These are phyloP conservation scores for Brassica rapa DNA, from an alignment of 345 rosid genomes.

Conservation along the genomic window DNA sequence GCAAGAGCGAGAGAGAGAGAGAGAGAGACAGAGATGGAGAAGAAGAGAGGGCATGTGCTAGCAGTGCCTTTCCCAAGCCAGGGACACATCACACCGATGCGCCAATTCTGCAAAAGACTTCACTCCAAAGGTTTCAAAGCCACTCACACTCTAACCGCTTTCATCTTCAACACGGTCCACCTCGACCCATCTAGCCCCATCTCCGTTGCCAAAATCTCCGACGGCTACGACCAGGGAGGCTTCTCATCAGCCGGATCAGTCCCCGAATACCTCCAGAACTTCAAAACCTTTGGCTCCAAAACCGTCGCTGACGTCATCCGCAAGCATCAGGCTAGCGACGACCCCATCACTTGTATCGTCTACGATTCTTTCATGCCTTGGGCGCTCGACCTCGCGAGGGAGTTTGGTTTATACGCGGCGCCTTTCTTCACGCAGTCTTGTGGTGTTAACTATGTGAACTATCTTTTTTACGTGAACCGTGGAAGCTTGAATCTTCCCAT, in stretches of 20 bases:
- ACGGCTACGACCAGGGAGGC: slow-evolving; percentile 30
- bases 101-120: slow-evolving; percentile 58
- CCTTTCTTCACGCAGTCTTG: slow-evolving; percentile 73
- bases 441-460: slow-evolving; percentile 58
- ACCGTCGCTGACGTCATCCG: slow-evolving; percentile 45
- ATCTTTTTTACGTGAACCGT: slow-evolving; percentile 34
- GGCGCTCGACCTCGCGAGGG: slow-evolving; percentile 66
- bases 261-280: slow-evolving; percentile 40
- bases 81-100: slow-evolving; percentile 60
- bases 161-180: slow-evolving; percentile 41
- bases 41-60: slow-evolving; percentile 36
- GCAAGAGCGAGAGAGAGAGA: neutral
- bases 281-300: slow-evolving; percentile 49
- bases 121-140: slow-evolving; percentile 50
- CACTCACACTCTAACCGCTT: slow-evolving; percentile 44
- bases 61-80: slow-evolving; percentile 47
- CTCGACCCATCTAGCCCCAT: slow-evolving; percentile 10
- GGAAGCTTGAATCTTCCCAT: slow-evolving; percentile 52
- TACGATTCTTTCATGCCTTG: slow-evolving; percentile 69
- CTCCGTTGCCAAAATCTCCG: slow-evolving; percentile 25
- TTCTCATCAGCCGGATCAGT: slow-evolving; percentile 4
- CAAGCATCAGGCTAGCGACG: slow-evolving; percentile 32
- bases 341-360: slow-evolving; percentile 53
- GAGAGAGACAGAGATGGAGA: slow-evolving; percentile 25
- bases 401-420: slow-evolving; percentile 52